A percentile compares a stretch with the other conserved stretches of the same genome.
These are phyloP conservation scores for Ogataea hybrid DNA, from an alignment of 1,139 yeast genomes.

Conservation along the genomic window DNA sequence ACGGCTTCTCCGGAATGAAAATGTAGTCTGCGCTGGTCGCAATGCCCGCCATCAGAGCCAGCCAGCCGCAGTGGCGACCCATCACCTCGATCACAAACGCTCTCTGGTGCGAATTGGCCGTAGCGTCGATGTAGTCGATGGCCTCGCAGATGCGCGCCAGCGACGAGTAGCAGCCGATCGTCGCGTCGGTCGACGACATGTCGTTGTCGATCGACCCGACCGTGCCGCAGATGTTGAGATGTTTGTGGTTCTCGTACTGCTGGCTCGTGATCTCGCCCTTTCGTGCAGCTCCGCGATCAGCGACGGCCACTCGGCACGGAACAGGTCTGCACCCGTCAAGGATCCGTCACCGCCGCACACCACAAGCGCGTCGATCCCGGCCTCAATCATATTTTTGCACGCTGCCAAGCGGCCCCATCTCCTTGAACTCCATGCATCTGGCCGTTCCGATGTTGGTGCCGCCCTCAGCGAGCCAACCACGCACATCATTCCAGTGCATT, in stretches of 20 bases:
- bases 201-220: slow-evolving; percentile 86
- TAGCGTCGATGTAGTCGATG: slow-evolving; percentile 80
- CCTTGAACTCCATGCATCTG: slow-evolving; percentile 64
- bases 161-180: slow-evolving; percentile 79
- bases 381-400: slow-evolving; percentile 65
- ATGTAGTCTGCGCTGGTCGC: slow-evolving; percentile 81
- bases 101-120: slow-evolving; percentile 79
- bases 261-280: slow-evolving; percentile 47
- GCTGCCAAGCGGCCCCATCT: slow-evolving; percentile 65
- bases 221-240: slow-evolving; percentile 70
- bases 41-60: slow-evolving; percentile 79
- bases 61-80: slow-evolving; percentile 92
- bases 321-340: slow-evolving; percentile 77
- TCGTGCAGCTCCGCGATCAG: slow-evolving; percentile 59
- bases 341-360: slow-evolving; percentile 91
- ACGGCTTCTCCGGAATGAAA: slow-evolving; percentile 78
- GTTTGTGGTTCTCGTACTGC: slow-evolving; percentile 51
- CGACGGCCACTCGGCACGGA: slow-evolving; percentile 78
- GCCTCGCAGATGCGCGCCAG: slow-evolving; percentile 74
- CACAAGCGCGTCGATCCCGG: slow-evolving; percentile 75
- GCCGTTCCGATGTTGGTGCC: slow-evolving; percentile 87
- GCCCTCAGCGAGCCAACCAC: slow-evolving; percentile 72
- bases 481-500: slow-evolving; percentile 76
- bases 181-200: slow-evolving; percentile 79
- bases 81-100: slow-evolving; percentile 86